Conservation (phyloP, 202 grass and related monocot species). For the Cymbopogon flexuosus region DNA sequence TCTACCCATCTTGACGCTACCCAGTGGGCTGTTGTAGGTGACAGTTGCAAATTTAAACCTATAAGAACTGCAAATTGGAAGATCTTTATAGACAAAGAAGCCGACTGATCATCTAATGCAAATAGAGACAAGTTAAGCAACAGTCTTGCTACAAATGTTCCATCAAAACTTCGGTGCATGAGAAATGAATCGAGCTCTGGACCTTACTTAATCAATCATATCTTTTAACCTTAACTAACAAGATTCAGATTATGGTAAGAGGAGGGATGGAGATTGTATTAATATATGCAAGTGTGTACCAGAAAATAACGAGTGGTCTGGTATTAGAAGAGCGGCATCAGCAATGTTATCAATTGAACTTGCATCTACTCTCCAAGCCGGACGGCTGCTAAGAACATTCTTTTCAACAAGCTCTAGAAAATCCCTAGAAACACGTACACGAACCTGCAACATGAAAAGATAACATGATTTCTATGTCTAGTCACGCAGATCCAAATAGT, state of each 20-base stretch:
- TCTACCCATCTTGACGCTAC: conserved; percentile 11
- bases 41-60: not conserved
- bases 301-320: conserved; percentile 78
- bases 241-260: conserved; percentile 1
- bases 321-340: conserved; percentile 70
- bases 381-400: conserved; percentile 53
- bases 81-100: conserved; percentile 13
- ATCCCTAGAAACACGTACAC: conserved; percentile 50
- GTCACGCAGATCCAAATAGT: not conserved
- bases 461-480: not conserved
- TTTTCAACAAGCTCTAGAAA: conserved; percentile 73
- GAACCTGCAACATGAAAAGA: conserved; percentile 45
- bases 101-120: not conserved
- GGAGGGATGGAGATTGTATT: not conserved
- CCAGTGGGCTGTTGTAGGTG: not conserved
- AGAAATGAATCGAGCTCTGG: not conserved
- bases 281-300: conserved; percentile 34
- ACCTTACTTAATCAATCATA: not conserved
- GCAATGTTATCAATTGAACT: conserved; percentile 53
- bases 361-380: conserved; percentile 64
- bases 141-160: conserved; percentile 4
- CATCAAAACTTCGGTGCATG: not conserved
- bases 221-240: not conserved
- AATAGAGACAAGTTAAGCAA: conserved; percentile 6
- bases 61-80: not conserved